Evolutionary conservation across 768 basidiomycete species (phyloP).

Genomic region (Macrocybe gigantea): DNA sequence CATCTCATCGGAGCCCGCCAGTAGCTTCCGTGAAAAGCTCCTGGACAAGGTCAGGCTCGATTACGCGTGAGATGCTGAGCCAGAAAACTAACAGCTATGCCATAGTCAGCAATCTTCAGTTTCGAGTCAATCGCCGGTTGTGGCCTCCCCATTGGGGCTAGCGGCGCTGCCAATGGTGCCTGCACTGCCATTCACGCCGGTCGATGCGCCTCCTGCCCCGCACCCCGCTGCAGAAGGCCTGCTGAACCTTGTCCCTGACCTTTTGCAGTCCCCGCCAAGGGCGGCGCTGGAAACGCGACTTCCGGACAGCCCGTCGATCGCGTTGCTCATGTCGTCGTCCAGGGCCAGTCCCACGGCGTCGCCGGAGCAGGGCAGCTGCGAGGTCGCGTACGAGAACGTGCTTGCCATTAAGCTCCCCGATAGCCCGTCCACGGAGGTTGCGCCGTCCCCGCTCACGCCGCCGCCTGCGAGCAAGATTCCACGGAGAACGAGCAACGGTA

Average conservation of each 20-base stretch:
- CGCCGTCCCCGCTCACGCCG: not conserved
- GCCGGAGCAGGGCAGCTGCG: not conserved
- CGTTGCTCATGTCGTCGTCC: not conserved
- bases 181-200: slow-evolving; percentile 25
- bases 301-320: slow-evolving; percentile 4
- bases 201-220: slow-evolving; percentile 14
- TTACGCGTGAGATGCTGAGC: too few species aligned
- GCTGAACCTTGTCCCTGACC: not conserved
- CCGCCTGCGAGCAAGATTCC: not conserved
- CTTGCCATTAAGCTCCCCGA: not conserved
- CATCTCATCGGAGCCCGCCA: too few species aligned
- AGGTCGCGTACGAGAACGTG: not conserved
- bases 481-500: not conserved
- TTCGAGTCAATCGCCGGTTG: slow-evolving; percentile 21
- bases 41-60: too few species aligned
- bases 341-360: not conserved
- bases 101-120: slow-evolving; percentile 5
- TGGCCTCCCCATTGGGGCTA: slow-evolving; percentile 29
- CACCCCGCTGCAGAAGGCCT: not conserved
- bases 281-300: slow-evolving; percentile 1
- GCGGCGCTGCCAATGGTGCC: slow-evolving; percentile 25
- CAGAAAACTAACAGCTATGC: not conserved
- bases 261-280: not conserved
- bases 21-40: too few species aligned
- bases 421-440: slow-evolving; percentile 3